A percentile compares a stretch with the other conserved stretches of the same genome.
These are phyloP conservation scores for Heritiera fomes DNA, from an alignment of 345 rosid genomes.

Conservation along the genomic window DNA sequence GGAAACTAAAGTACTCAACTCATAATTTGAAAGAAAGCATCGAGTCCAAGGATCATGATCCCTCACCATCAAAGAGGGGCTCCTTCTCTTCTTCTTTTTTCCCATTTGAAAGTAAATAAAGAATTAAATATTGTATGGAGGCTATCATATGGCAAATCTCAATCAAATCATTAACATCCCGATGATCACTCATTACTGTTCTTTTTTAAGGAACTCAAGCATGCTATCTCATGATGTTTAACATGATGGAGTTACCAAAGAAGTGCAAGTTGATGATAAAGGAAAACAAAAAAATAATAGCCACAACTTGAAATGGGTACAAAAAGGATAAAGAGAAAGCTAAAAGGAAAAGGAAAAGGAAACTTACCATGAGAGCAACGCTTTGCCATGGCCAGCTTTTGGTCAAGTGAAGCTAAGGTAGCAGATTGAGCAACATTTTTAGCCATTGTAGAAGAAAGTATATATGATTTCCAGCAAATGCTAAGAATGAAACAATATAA, in stretches of 20 bases:
- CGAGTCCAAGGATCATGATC: not conserved
- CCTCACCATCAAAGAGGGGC: not conserved
- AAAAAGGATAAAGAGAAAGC: no score
- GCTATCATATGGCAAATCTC: conserved; percentile 15
- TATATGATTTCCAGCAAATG: not conserved
- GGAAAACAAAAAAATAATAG: not conserved
- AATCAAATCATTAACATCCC: conserved; percentile 3
- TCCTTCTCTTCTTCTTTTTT: not conserved
- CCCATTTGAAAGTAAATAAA: not conserved
- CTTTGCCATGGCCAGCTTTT: conserved; percentile 63
- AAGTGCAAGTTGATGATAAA: conserved; percentile 11
- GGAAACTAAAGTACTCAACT: not conserved
- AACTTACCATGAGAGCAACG: conserved; percentile 54
- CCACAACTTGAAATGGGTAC: not conserved
- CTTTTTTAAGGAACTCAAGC: not conserved
- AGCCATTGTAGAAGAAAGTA: conserved; percentile 35
- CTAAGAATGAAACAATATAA: not conserved
- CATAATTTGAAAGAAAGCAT: not conserved
- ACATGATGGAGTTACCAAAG: not conserved
- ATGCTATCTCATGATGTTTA: conserved; percentile 15
- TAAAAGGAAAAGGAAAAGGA: not conserved
- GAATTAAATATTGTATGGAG: not conserved
- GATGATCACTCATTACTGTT: not conserved
- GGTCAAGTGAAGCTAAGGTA: conserved; percentile 53
- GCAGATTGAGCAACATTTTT: conserved; percentile 45